Conservation (phyloP, 1,139 yeast species). For the Pneumocystis jirovecii region DNA sequence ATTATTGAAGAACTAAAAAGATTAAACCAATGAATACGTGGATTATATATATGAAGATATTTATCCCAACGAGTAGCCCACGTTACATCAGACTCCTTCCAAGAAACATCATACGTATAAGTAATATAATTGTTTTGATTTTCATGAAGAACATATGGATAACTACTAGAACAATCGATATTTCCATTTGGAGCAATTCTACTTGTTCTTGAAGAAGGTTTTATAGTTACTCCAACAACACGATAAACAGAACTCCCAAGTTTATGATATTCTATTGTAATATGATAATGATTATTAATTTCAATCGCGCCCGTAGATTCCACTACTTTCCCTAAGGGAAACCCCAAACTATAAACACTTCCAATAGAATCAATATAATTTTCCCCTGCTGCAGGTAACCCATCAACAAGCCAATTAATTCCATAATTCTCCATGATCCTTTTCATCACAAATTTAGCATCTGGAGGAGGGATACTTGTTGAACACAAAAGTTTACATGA, state of each 20-base stretch:
- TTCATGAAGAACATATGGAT: conserved; percentile 15
- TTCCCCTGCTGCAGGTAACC: conserved; percentile 78
- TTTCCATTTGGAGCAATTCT: conserved; percentile 24
- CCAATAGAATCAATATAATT: conserved; percentile 34
- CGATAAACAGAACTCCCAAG: conserved; percentile 56
- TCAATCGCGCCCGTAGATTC: conserved; percentile 28
- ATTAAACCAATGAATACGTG: conserved; percentile 92
- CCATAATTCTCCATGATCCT: conserved; percentile 69
- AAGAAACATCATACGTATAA: conserved; percentile 49
- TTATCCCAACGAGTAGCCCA: conserved; percentile 99
- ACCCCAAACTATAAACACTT: conserved; percentile 39
- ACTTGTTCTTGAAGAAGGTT: conserved; percentile 50
- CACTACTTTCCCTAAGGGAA: conserved; percentile 30
- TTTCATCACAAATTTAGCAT: conserved; percentile 59
- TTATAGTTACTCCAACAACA: conserved; percentile 79
- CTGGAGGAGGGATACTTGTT: conserved; percentile 42
- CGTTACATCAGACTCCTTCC: conserved; percentile 51
- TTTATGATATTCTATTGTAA: conserved; percentile 66
- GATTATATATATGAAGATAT: conserved; percentile 79
- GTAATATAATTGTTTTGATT: conserved; percentile 24
- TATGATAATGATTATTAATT: conserved; percentile 67
- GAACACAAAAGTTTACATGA: conserved; percentile 54
- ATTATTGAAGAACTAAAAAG: conserved; percentile 52
- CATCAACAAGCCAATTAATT: conserved; percentile 89
- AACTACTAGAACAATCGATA: conserved; percentile 21